phyloP scores from a whole-genome alignment of 495 filamentous ascomycete species.

The Corynascus novoguineensis region DNA sequence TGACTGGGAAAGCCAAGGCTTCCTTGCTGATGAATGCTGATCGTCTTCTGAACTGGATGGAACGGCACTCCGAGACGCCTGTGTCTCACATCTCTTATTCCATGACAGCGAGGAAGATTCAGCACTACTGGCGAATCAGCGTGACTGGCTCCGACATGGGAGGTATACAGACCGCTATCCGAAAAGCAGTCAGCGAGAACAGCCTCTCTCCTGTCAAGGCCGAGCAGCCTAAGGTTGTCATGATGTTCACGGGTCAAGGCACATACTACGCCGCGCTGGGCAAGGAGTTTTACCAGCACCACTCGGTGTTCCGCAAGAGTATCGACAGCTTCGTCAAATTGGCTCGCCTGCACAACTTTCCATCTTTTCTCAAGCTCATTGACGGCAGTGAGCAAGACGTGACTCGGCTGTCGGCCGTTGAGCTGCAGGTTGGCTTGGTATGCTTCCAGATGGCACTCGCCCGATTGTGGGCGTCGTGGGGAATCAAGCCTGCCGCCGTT shows the following conservation, averaged over 20 bases:
- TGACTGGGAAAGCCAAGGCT: slow-evolving; percentile 55
- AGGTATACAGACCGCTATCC: slow-evolving; percentile 39
- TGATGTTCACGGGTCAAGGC: slow-evolving; percentile 69
- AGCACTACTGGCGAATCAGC: slow-evolving; percentile 67
- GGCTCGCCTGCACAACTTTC: slow-evolving; percentile 62
- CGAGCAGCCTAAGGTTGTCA: slow-evolving; percentile 52
- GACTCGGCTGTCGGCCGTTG: slow-evolving; percentile 60
- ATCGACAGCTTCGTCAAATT: slow-evolving; percentile 68
- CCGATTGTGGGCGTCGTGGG: slow-evolving; percentile 73
- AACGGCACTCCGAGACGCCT: slow-evolving; percentile 45
- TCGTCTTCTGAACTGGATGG: slow-evolving; percentile 48
- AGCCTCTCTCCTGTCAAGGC: slow-evolving; percentile 40
- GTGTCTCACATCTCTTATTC: slow-evolving; percentile 66
- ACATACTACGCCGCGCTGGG: slow-evolving; percentile 64
- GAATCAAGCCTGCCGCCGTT: slow-evolving; percentile 67
- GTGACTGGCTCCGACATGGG: slow-evolving; percentile 50
- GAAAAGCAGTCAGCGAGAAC: slow-evolving; percentile 40
- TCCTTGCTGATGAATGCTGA: slow-evolving; percentile 50
- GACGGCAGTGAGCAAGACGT: slow-evolving; percentile 54
- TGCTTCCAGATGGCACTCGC: slow-evolving; percentile 84
- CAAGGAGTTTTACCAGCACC: slow-evolving; percentile 60
- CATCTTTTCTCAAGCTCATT: slow-evolving; percentile 62
- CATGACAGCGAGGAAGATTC: slow-evolving; percentile 77
- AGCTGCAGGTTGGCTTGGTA: slow-evolving; percentile 70
- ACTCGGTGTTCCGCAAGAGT: slow-evolving; percentile 60